Evolutionary conservation across 225 moss, liverwort and hornwort species (phyloP).

Genomic region (Thuidium tamariscinum): DNA sequence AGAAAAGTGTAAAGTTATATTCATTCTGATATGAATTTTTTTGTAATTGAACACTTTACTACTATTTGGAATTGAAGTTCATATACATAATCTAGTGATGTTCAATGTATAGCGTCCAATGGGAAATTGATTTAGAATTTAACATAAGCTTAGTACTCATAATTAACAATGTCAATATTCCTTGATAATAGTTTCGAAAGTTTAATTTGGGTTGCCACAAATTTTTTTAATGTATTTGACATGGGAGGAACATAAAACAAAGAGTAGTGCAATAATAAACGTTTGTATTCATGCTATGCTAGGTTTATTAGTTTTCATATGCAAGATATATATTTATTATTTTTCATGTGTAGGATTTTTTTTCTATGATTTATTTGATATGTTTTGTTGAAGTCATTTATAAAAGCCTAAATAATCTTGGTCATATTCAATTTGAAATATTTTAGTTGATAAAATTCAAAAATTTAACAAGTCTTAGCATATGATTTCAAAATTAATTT

Average conservation of each 20-base stretch:
- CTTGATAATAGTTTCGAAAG: background rate
- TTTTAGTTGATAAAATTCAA: background rate
- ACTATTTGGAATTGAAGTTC: background rate
- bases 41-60: background rate
- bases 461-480: background rate
- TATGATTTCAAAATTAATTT: background rate
- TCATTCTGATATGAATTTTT: too few relatives aligned
- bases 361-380: background rate
- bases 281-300: background rate
- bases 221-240: background rate
- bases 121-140: background rate
- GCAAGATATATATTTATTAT: background rate
- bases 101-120: background rate
- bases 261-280: background rate
- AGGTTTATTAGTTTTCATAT: background rate
- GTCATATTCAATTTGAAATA: background rate
- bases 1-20: rapidly evolving
- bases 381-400: background rate
- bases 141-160: too few relatives aligned
- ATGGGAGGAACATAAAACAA: rapidly evolving
- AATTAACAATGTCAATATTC: too few relatives aligned
- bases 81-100: rapidly evolving
- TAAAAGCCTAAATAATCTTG: background rate
- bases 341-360: too few relatives aligned
- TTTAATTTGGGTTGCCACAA: background rate